Conservation (phyloP, 2,329 filamentous ascomycete genomes). For the Fusarium chlamydosporum region DNA sequence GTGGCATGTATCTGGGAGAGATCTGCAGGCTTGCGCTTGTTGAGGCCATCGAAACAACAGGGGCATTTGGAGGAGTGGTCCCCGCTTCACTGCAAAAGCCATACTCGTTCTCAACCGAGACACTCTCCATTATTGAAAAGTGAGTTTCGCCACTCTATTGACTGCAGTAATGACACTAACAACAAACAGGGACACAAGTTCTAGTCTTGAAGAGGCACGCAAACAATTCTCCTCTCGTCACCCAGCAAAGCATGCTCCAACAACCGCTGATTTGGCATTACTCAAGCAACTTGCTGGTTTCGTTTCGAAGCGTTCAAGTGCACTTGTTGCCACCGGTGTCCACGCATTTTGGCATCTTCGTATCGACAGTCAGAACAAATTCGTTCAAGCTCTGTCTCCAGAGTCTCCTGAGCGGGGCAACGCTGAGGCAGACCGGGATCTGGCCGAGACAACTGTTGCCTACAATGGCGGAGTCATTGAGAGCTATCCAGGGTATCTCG, state of each 20-base stretch:
- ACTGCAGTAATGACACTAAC: constrained; percentile 40
- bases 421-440: constrained; percentile 65
- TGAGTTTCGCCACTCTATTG: constrained; percentile 55
- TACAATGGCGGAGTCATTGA: constrained; percentile 87
- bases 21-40: constrained; percentile 70
- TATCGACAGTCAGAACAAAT: constrained; percentile 61
- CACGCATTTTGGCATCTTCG: constrained; percentile 72
- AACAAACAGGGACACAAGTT: constrained; percentile 60
- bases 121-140: constrained; percentile 70
- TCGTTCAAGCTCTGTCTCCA: constrained; percentile 50
- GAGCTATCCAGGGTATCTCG: constrained; percentile 78
- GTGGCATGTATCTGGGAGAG: constrained; percentile 77
- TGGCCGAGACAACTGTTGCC: constrained; percentile 72
- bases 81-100: constrained; percentile 66
- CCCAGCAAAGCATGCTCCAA: constrained; percentile 60
- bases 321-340: constrained; percentile 70
- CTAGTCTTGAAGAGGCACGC: constrained; percentile 61
- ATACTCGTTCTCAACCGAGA: constrained; percentile 73
- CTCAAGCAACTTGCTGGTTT: constrained; percentile 68
- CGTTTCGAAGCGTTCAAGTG: constrained; percentile 70
- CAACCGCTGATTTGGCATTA: constrained; percentile 63
- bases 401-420: constrained; percentile 58
- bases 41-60: constrained; percentile 69
- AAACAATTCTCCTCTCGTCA: constrained; percentile 65
- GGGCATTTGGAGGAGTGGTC: constrained; percentile 69